Conservation (phyloP, 345 rosid species). For the thale cress (Arabidopsis thaliana) region DNA sequence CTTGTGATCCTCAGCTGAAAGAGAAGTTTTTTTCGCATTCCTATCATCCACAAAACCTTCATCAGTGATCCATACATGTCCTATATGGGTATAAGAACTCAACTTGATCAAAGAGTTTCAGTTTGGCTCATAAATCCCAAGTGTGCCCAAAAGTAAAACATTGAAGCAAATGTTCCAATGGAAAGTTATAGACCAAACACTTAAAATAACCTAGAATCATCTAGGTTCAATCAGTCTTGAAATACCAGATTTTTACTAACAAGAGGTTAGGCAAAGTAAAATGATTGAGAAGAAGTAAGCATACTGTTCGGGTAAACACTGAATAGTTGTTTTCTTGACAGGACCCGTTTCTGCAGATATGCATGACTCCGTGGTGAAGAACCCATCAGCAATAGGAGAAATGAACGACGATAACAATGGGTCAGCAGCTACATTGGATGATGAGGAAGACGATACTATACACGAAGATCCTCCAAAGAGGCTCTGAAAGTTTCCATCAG, state of each 20-base stretch:
- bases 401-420: slow-evolving; percentile 90
- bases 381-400: slow-evolving; percentile 72
- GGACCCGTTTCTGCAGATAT: slow-evolving; percentile 51
- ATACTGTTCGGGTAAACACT: slow-evolving; percentile 62
- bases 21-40: slow-evolving; percentile 53
- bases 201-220: background rate
- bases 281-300: slow-evolving; percentile 6
- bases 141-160: background rate
- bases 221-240: background rate
- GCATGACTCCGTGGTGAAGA: slow-evolving; percentile 47
- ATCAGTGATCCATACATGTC: background rate
- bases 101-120: slow-evolving; percentile 10
- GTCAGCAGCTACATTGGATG: slow-evolving; percentile 76
- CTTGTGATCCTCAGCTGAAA: slow-evolving; percentile 76
- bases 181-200: background rate
- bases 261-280: slow-evolving; percentile 5
- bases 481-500: slow-evolving; percentile 84
- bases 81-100: background rate
- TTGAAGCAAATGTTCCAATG: background rate
- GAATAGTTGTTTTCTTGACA: slow-evolving; percentile 54
- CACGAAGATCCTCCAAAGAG: slow-evolving; percentile 76
- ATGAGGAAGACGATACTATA: slow-evolving; percentile 56
- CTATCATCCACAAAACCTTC: slow-evolving; percentile 46
- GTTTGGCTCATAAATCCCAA: background rate
- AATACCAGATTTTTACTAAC: background rate